Percentiles rank a stretch among this genome's conserved stretches.
Conservation (phyloP, 805 yeast species). For the Nakazawaea holstii region DNA sequence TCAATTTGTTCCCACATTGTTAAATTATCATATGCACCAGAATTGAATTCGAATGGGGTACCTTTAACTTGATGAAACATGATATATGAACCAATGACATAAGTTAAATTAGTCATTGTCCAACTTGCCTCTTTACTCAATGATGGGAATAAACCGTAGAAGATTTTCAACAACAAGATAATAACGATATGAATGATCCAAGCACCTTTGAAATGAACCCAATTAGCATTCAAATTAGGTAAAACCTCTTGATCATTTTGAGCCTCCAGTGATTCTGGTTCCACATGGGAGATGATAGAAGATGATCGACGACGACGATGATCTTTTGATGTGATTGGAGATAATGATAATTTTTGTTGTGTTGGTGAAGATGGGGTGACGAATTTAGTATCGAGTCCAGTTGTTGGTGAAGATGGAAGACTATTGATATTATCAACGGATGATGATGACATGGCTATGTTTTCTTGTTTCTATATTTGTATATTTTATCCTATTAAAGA, state of each 20-base stretch:
- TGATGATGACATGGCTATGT: conserved; percentile 1
- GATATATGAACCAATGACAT: conserved; percentile 85
- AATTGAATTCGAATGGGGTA: conserved; percentile 93
- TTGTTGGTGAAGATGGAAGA: conserved; percentile 5
- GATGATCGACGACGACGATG: conserved; percentile 69
- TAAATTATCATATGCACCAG: conserved; percentile 91
- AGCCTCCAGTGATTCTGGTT: conserved; percentile 88
- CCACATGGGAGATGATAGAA: conserved; percentile 84
- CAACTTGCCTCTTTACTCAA: conserved; percentile 80
- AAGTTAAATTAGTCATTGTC: conserved; percentile 89
- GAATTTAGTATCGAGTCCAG: conserved; percentile 17
- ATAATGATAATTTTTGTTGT: conserved; percentile 26
- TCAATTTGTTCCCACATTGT: conserved; percentile 98
- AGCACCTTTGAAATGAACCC: conserved; percentile 96
- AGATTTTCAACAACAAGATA: conserved; percentile 64
- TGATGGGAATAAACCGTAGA: conserved; percentile 78
- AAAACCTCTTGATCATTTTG: conserved; percentile 85
- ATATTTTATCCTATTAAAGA: no score
- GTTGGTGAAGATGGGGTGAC: conserved; percentile 27
- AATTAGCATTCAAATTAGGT: conserved; percentile 88
- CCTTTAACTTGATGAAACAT: conserved; percentile 98
- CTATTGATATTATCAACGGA: neutral
- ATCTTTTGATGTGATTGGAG: conserved; percentile 29
- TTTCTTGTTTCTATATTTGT: no score
- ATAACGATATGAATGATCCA: conserved; percentile 91